Conservation (phyloP, 495 filamentous ascomycete species). For the Penicillium malachiteum region DNA sequence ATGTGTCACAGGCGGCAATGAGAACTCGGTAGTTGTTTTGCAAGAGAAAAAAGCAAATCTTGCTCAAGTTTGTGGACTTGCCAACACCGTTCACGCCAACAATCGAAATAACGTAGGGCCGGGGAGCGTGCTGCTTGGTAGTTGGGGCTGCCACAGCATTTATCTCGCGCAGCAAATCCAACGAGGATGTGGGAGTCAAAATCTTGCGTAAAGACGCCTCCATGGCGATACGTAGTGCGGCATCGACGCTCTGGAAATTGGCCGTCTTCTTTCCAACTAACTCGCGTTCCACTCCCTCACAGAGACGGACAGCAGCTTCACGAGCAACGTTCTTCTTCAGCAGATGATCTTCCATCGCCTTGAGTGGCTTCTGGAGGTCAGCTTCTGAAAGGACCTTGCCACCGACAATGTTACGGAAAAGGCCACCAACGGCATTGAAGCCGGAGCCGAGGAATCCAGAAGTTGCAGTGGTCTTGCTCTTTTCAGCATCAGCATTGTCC, state of each 20-base stretch:
- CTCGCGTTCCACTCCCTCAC: constrained; percentile 85
- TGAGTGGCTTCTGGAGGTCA: constrained; percentile 87
- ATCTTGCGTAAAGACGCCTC: constrained; percentile 90
- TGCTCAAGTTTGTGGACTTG: constrained; percentile 94
- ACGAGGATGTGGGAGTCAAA: constrained; percentile 88
- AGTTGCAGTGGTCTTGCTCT: constrained; percentile 46
- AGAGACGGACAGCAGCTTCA: constrained; percentile 88
- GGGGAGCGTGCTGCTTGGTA: constrained; percentile 48
- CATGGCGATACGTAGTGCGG: constrained; percentile 78
- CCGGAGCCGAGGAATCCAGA: constrained; percentile 73
- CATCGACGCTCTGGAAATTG: constrained; percentile 88
- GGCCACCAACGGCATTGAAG: constrained; percentile 73
- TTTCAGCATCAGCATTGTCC: constrained; percentile 64
- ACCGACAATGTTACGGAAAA: constrained; percentile 92
- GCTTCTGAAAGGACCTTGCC: constrained; percentile 86
- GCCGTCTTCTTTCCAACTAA: constrained; percentile 88
- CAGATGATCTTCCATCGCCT: constrained; percentile 93
- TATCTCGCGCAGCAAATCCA: constrained; percentile 93
- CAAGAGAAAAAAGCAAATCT: constrained; percentile 94
- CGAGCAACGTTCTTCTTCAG: constrained; percentile 94
- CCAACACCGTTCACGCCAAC: constrained; percentile 98
- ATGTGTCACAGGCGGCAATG: constrained; percentile 94
- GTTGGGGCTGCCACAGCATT: constrained; percentile 68
- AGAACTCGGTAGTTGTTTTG: constrained; percentile 97
- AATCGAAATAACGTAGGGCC: constrained; percentile 95